Evolutionary conservation across 2,329 filamentous ascomycete species (phyloP).

Genomic region (Calonectria pteridis): DNA sequence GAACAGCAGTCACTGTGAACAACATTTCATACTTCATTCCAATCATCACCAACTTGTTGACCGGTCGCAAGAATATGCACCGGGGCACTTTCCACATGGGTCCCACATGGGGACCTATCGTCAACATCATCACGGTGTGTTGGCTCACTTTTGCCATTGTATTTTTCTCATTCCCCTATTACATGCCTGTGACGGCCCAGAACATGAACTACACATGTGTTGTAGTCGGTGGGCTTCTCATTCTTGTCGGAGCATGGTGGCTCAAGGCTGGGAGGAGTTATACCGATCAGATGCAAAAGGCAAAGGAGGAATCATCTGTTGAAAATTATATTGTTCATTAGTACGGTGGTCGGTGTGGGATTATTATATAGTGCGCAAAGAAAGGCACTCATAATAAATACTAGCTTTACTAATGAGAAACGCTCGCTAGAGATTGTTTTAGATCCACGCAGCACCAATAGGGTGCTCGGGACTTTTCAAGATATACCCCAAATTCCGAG

Average conservation of each 20-base stretch:
- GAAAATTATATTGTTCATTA: background rate
- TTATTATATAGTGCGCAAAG: background rate
- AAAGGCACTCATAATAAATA: background rate
- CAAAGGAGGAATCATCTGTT: slow-evolving; percentile 43
- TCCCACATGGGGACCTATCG: slow-evolving; percentile 45
- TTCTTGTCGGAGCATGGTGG: slow-evolving; percentile 57
- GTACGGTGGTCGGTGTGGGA: background rate
- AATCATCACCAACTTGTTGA: slow-evolving; percentile 58
- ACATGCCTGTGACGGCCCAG: slow-evolving; percentile 50
- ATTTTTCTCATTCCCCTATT: slow-evolving; percentile 59
- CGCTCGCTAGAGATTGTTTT: background rate
- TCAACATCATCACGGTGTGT: slow-evolving; percentile 52
- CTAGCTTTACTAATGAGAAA: background rate
- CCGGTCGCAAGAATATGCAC: slow-evolving; percentile 53
- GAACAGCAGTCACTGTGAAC: slow-evolving; percentile 56
- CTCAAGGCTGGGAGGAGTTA: slow-evolving; percentile 55
- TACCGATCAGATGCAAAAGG: slow-evolving; percentile 52
- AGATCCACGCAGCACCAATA: background rate
- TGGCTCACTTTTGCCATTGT: slow-evolving; percentile 57
- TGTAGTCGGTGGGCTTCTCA: slow-evolving; percentile 54
- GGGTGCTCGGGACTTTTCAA: background rate
- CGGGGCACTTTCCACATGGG: slow-evolving; percentile 56
- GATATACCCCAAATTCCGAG: slow-evolving; percentile 7
- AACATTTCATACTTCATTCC: slow-evolving; percentile 60
- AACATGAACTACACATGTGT: slow-evolving; percentile 66